A percentile compares a stretch with the other conserved stretches of the same genome.
phyloP scores from a whole-genome alignment of 768 basidiomycete genomes.

The Lactifluus pinguis region DNA sequence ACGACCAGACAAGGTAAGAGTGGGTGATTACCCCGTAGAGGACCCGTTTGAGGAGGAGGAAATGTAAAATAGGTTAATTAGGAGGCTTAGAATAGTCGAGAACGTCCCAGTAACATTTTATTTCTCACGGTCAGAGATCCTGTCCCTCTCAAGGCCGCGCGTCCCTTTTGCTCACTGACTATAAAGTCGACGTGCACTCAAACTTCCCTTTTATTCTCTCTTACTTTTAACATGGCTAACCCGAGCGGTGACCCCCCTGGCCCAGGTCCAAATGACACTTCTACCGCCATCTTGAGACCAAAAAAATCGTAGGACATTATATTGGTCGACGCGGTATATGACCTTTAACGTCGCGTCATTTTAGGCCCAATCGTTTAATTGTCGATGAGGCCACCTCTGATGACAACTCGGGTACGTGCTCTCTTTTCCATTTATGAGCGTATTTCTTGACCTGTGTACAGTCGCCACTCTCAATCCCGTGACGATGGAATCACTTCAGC shows the following conservation, averaged over 20 bases:
- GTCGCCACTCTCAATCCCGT: slow-evolving; percentile 93
- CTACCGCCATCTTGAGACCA: slow-evolving; percentile 90
- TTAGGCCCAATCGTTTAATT: slow-evolving; percentile 92
- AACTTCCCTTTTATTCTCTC: background rate
- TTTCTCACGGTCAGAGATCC: slow-evolving; percentile 11
- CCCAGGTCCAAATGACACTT: slow-evolving; percentile 81
- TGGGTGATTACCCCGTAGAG: slow-evolving; percentile 83
- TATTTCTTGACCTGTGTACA: slow-evolving; percentile 22
- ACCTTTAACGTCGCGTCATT: slow-evolving; percentile 17
- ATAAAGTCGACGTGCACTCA: slow-evolving; percentile 4
- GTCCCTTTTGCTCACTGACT: slow-evolving; percentile 8
- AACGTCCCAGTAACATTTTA: background rate
- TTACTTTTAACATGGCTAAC: slow-evolving; percentile 48
- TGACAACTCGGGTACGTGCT: slow-evolving; percentile 81
- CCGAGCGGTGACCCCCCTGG: slow-evolving; percentile 77
- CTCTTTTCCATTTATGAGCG: background rate
- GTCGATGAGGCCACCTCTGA: slow-evolving; percentile 92
- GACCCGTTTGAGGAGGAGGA: slow-evolving; percentile 74
- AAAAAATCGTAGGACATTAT: slow-evolving; percentile 83
- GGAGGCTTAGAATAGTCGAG: slow-evolving; percentile 2
- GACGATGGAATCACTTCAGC: slow-evolving; percentile 88
- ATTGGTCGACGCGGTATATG: slow-evolving; percentile 13
- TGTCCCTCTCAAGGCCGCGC: slow-evolving; percentile 13
- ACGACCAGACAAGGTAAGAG: slow-evolving; percentile 65
- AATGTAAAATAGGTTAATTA: slow-evolving; percentile 35